phyloP scores from a whole-genome alignment of 2,329 filamentous ascomycete genomes.

The Verticillium albo-atrum region DNA sequence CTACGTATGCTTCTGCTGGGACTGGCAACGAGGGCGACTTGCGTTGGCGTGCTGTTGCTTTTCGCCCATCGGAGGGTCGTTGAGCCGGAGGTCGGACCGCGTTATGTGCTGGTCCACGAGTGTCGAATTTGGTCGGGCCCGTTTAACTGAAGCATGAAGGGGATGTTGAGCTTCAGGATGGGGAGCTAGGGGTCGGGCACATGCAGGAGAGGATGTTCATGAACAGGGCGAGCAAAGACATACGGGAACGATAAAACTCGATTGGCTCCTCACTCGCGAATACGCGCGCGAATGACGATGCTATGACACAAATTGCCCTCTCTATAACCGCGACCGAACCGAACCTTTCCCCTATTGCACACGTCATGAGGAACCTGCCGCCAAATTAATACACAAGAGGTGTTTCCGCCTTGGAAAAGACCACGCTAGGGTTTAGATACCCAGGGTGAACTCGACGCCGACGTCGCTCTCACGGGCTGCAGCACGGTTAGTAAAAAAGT shows the following conservation, averaged over 20 bases:
- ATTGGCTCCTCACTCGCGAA: neutral
- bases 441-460: slow-evolving; percentile 89
- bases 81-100: neutral
- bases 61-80: neutral
- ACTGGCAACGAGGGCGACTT: neutral
- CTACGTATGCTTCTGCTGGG: neutral
- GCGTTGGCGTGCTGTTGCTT: neutral
- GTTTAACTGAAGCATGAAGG: neutral
- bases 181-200: too few species aligned
- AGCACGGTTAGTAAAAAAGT: slow-evolving; percentile 9
- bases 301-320: slow-evolving; percentile 2
- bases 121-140: neutral
- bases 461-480: slow-evolving; percentile 92
- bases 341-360: slow-evolving; percentile 1
- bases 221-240: too few species aligned
- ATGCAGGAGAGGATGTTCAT: too few species aligned
- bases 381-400: slow-evolving; percentile 14
- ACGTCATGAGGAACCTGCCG: slow-evolving; percentile 1
- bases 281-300: slow-evolving; percentile 1
- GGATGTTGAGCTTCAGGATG: too few species aligned
- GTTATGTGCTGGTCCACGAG: neutral
- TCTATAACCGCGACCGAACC: slow-evolving; percentile 3
- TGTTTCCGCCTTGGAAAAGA: slow-evolving; percentile 7
- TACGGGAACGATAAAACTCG: slow-evolving; percentile 1
- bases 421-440: slow-evolving; percentile 62